Evolutionary conservation across 164 flowering plant genomes (phyloP), one percentile per base, ranked within the genome.

Genomic region (Malania oleifera): DNA sequence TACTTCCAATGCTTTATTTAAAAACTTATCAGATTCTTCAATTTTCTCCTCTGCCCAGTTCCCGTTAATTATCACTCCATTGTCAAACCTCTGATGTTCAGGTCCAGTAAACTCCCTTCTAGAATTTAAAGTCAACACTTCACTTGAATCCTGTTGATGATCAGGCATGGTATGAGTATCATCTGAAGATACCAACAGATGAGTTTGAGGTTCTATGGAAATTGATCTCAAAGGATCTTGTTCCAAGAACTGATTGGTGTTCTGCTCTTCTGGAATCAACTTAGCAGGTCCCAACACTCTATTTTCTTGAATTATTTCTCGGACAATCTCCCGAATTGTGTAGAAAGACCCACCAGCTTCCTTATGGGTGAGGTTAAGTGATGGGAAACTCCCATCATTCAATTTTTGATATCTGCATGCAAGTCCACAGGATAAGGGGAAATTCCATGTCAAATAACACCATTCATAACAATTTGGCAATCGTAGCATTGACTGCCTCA

Each of bases 291-390:
- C 90, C 55, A 89, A 67, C 26, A 87, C 89, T 70, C 82, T 76
- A 65, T 87, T 93, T 76, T 93, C 98, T 71, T 93, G 97, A 57
- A 87, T 90, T 64, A 93, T 68, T 62, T 93, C 98, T 35, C 96
- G 72, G 39, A 90, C 84, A 73, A 93, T 83, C 74, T 93, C 97
- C 25, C 99, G 79, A 3, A 93, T 83, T 7, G 87, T 90, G 62
- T 93, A 93, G 70, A 83, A 93, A 53, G 99, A 93, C 8, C 99
- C 99, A 67, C 99, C 97, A 57, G 88, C 96, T 75, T 93, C 96
- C 75, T 85, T 90, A 65, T 90, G 95, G 7, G 99, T 86, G 54
- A 88, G 86, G 62, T 67, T 85, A 43, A 90, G 80, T 7, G 97
- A 88, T 53, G 98, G 99, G 57, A 86, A 93, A 53, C 61, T 80